Percentiles rank a stretch among this genome's conserved stretches.
These are phyloP conservation scores for Phalaenopsis hybrid DNA, from an alignment of 116 monocot genomes.

Conservation along the genomic window DNA sequence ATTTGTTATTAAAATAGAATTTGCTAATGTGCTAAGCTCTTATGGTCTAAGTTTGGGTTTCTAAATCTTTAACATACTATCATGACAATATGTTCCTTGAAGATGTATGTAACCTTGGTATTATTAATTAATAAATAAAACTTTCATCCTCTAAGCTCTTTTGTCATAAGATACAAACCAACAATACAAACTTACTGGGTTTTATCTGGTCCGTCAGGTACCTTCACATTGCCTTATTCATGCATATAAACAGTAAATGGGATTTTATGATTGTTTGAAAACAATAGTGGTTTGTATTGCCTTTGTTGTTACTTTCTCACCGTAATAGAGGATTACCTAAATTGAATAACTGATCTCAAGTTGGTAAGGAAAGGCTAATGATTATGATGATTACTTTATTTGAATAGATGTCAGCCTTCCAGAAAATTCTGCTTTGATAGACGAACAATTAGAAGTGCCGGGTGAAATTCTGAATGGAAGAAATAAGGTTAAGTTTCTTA, in stretches of 20 bases:
- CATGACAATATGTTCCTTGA: too few species aligned
- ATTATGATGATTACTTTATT: neutral
- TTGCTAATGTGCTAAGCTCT: too few species aligned
- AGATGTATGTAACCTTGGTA: neutral
- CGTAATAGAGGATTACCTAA: neutral
- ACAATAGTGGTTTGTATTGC: neutral
- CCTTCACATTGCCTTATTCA: neutral
- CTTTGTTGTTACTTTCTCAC: neutral
- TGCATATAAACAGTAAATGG: neutral
- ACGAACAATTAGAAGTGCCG: neutral
- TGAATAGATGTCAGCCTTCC: neutral
- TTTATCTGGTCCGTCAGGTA: neutral
- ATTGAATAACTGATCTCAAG: neutral
- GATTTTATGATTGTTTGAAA: neutral
- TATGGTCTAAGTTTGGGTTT: too few species aligned
- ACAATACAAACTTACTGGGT: neutral
- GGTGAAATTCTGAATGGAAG: neutral
- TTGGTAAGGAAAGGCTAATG: neutral
- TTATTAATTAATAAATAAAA: neutral
- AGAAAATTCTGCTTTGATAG: neutral
- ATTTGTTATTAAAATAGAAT: too few species aligned
- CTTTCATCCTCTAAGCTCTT: neutral
- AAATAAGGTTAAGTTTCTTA: neutral
- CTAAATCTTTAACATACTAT: too few species aligned
- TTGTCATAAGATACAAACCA: neutral